Evolutionary conservation across 257 asterid genomes (phyloP).

Genomic region (Lavandula angustifolia): DNA sequence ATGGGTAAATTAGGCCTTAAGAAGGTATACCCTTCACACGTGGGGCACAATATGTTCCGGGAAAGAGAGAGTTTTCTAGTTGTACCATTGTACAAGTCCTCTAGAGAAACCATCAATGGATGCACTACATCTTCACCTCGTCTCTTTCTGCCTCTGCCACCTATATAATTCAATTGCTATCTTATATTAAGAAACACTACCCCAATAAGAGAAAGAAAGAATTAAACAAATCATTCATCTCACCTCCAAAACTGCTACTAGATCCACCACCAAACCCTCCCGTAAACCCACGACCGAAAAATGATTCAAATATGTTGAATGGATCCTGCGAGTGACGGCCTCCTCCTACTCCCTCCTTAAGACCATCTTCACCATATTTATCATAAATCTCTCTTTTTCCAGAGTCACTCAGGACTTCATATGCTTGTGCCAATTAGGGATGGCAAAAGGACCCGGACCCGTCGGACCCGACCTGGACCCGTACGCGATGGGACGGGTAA

Average conservation of each 20-base stretch:
- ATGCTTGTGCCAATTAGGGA: conserved; percentile 59
- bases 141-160: conserved; percentile 37
- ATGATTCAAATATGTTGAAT: conserved; percentile 51
- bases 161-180: background rate
- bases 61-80: conserved; percentile 48
- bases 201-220: background rate
- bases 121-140: conserved; percentile 55
- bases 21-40: conserved; percentile 55
- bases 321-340: conserved; percentile 44
- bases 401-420: conserved; percentile 55
- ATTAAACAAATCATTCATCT: conserved; percentile 15
- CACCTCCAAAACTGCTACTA: conserved; percentile 32
- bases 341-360: conserved; percentile 54
- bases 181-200: conserved; percentile 1
- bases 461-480: no score
- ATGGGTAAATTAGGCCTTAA: conserved; percentile 13
- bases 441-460: no score
- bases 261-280: conserved; percentile 34
- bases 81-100: conserved; percentile 54
- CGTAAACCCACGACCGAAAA: conserved; percentile 44
- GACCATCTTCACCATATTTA: conserved; percentile 58
- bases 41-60: conserved; percentile 47
- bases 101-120: conserved; percentile 50
- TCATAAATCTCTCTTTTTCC: conserved; percentile 53
- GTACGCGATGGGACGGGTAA: no score